phyloP scores from a whole-genome alignment of 202 grass and related monocot species.

The Zoysia matrella region DNA sequence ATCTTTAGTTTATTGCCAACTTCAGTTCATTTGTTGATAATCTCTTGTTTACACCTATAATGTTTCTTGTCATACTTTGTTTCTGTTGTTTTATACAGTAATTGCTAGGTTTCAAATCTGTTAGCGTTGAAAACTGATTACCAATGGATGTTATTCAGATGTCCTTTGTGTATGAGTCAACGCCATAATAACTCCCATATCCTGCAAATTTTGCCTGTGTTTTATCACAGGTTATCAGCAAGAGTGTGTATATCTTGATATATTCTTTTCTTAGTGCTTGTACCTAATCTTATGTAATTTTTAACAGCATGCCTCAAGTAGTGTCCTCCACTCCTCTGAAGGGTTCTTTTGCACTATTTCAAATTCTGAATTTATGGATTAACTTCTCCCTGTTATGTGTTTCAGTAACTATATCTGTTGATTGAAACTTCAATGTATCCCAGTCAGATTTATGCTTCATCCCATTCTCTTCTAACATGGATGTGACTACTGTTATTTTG shows the following conservation, averaged over 20 bases:
- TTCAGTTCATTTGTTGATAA: too few relatives aligned
- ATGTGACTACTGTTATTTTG: neutral
- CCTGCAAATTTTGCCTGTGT: conserved; percentile 2
- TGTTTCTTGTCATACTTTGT: too few relatives aligned
- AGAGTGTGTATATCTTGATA: neutral
- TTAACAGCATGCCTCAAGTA: too few relatives aligned
- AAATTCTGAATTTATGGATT: neutral
- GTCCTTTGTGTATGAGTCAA: conserved; percentile 51
- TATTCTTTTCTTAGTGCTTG: neutral
- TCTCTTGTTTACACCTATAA: too few relatives aligned
- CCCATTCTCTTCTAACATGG: too few relatives aligned
- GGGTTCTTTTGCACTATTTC: neutral
- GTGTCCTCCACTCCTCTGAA: too few relatives aligned
- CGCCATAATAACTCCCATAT: conserved; percentile 12
- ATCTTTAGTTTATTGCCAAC: too few relatives aligned
- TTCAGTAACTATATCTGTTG: too few relatives aligned
- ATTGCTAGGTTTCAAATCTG: neutral
- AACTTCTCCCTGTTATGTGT: too few relatives aligned
- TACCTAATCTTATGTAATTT: neutral
- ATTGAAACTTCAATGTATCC: too few relatives aligned
- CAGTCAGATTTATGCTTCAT: neutral
- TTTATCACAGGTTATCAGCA: conserved; percentile 19
- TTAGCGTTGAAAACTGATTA: conserved; percentile 17
- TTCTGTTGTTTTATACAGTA: too few relatives aligned
- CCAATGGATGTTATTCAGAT: neutral